Percentiles rank a stretch among this genome's conserved stretches.
Conservation (phyloP, 2,329 filamentous ascomycete genomes). For the Ophiosphaerella korrae region DNA sequence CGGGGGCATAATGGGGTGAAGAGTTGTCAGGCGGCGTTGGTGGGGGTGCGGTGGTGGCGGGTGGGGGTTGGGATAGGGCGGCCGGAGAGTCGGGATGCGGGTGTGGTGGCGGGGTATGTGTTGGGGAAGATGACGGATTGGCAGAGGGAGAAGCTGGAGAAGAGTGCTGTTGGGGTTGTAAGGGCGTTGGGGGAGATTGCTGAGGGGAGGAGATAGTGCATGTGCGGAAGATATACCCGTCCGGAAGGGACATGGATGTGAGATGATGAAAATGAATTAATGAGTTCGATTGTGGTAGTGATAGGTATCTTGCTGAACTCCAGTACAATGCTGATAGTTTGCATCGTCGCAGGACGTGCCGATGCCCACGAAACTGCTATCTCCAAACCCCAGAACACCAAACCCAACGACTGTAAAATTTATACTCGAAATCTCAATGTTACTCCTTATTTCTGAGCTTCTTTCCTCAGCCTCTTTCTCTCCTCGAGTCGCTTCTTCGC, state of each 20-base stretch:
- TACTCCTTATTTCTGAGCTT: slow-evolving; percentile 8
- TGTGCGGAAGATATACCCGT: slow-evolving; percentile 16
- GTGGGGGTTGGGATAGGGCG: slow-evolving; percentile 89
- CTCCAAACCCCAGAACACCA: not conserved
- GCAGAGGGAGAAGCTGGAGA: slow-evolving; percentile 53
- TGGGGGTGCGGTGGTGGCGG: slow-evolving; percentile 55
- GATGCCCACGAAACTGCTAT: too few species aligned
- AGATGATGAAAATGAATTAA: slow-evolving; percentile 7
- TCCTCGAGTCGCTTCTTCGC: slow-evolving; percentile 33
- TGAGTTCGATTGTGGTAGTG: slow-evolving; percentile 5
- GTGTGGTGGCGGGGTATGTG: slow-evolving; percentile 77
- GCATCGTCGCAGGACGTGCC: not conserved
- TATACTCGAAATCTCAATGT: not conserved
- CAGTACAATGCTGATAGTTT: slow-evolving; percentile 10
- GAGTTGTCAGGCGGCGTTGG: slow-evolving; percentile 42
- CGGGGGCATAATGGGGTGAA: slow-evolving; percentile 55
- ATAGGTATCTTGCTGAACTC: slow-evolving; percentile 32
- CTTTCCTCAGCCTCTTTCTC: slow-evolving; percentile 34
- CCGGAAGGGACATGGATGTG: not conserved
- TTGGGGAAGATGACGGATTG: slow-evolving; percentile 65
- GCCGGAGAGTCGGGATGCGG: slow-evolving; percentile 69
- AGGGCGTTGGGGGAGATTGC: slow-evolving; percentile 59
- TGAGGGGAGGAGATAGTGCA: slow-evolving; percentile 33
- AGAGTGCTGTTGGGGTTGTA: slow-evolving; percentile 55
- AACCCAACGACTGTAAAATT: not conserved